Evolutionary conservation across 1,284 basidiomycete species (phyloP), one percentile per base, ranked within the genome.

Genomic region (Ustilago nuda): DNA sequence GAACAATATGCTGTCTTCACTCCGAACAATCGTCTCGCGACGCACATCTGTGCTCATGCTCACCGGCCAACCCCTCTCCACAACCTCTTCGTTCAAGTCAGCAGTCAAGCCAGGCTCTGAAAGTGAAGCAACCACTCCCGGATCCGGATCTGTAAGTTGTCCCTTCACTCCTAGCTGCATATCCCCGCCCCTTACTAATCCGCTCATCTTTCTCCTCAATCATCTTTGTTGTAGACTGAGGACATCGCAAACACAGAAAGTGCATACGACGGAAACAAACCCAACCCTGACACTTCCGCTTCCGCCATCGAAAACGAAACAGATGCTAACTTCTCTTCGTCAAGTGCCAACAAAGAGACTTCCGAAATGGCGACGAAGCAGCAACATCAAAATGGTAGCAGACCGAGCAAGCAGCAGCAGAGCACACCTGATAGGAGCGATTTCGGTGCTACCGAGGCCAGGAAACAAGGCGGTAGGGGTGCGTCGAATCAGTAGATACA

Each of bases 101-200:
- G 69, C 74, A 2, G 74, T 76, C 11, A 76, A 76, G 32, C 74
- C 74, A 15, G 74, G 74, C 15, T 61, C 58, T 15, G 74, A 76
- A 19, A 72, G 69, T 43, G 74, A 76, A 59, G 69, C 69, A 9
- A 76, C 65, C 15, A 63, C 62, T 1, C 69, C 74, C 4, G 74
- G 74, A n/a, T 36, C 66, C 2, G 74, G 69, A 1, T 65, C 65
- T 4, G 74, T 76, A 58, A 69, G 74, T 68, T 30, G 7, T 6
- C 37, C 32, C 19, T 15, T 41, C 33, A 12, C 32, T 19, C 5
- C 30, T 12, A 15, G 30, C n/a, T 35, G 8, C 45, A 54, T 30
- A 5, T 15, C 12, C 30, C 32, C 35, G 17, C 13, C n/a, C 32
- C 19, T 32, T 37, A 17, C 27, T 23, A 5, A 19, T 4, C 8